Base-by-base conservation (phyloP, 208 protist genomes). In the Wallacemonas sp. region DNA sequence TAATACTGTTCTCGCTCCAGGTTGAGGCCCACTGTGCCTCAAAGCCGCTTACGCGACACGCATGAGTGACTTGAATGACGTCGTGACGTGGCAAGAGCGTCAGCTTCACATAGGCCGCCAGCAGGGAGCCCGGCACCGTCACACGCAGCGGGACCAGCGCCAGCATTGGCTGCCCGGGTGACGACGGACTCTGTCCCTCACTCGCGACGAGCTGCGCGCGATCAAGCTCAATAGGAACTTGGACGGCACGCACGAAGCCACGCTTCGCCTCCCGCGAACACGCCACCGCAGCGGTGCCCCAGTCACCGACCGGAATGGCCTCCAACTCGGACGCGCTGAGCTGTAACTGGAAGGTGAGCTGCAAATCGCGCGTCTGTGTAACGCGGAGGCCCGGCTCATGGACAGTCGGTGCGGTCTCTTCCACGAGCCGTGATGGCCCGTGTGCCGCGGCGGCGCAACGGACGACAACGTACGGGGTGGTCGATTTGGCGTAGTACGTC, bases 401-500 rank as follows among this genome's bases (percentile, higher is more conserved):
- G 12, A 32, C 6, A 3, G 50, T 57, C 4, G 50, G 9, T 6
- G 50, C 50, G n/a, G 32, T 13, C 9, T 57, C 50, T n/a, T 57
- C 12, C 12, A 57, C n/a, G n/a, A 33, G 29, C 6, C 6, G 8
- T 4, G 26, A 26, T 19, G 9, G 17, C 32, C 30, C 9, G 9
- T 57, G 50, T 24, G 50, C 32, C 30, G 30, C 29, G 2, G 50
- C 5, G 2, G 50, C 13, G 21, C 50, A 57, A 15, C 19, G 50
- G 4, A 57, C 4, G 3, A 57, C 30, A 6, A 57, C 30, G 50
- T 34, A 57, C 30, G 50, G 50, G 4, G 50, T 8, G 0, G 19
- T n/a, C 30, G 19, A 21, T 32, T 57, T 57, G 30, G 50, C 50
- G 32, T 57, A 57, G 50, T 57, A 57, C 12, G 50, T 57, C 30